Evolutionary conservation across 1,284 basidiomycete genomes (phyloP).

Genomic region (Boletellus deceptivus): DNA sequence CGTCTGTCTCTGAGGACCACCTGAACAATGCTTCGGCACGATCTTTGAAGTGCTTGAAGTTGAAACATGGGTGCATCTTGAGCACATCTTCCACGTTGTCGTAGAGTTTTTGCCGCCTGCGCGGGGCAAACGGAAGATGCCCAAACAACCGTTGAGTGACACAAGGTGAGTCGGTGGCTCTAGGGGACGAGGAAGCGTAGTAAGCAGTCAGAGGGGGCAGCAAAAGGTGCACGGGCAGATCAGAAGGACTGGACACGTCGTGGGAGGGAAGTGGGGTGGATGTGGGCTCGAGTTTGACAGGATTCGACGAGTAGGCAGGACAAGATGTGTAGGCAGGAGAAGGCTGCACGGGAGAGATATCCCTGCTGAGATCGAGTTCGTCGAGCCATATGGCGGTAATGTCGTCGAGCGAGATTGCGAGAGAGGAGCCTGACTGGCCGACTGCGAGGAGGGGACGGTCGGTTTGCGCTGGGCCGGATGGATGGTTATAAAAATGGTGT

Average conservation of each 20-base stretch:
- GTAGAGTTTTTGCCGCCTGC: slow-evolving; percentile 38
- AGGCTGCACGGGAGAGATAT: slow-evolving; percentile 23
- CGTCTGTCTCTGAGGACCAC: slow-evolving; percentile 35
- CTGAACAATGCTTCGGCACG: slow-evolving; percentile 47
- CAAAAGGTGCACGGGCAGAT: slow-evolving; percentile 28
- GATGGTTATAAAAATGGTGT: slow-evolving; percentile 38
- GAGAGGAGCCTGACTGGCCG: slow-evolving; percentile 44
- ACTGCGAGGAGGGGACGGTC: slow-evolving; percentile 41
- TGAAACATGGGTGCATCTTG: slow-evolving; percentile 50
- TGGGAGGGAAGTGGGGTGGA: slow-evolving; percentile 30
- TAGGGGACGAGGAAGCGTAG: slow-evolving; percentile 25
- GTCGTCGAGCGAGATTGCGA: slow-evolving; percentile 56
- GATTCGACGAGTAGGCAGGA: slow-evolving; percentile 12
- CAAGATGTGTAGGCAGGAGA: slow-evolving; percentile 13
- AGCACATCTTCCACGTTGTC: slow-evolving; percentile 44
- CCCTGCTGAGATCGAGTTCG: slow-evolving; percentile 41
- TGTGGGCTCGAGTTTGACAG: slow-evolving; percentile 50
- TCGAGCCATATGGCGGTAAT: slow-evolving; percentile 58
- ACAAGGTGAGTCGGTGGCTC: slow-evolving; percentile 29
- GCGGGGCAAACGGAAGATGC: slow-evolving; percentile 40
- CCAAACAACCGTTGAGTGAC: slow-evolving; percentile 40
- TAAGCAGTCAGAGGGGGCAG: slow-evolving; percentile 23
- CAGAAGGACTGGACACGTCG: slow-evolving; percentile 15
- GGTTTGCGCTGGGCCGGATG: slow-evolving; percentile 27
- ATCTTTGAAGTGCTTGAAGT: slow-evolving; percentile 47